These are phyloP conservation scores for Acrocalymma vagum DNA, from an alignment of 2,329 filamentous ascomycete species.

Conservation along the genomic window DNA sequence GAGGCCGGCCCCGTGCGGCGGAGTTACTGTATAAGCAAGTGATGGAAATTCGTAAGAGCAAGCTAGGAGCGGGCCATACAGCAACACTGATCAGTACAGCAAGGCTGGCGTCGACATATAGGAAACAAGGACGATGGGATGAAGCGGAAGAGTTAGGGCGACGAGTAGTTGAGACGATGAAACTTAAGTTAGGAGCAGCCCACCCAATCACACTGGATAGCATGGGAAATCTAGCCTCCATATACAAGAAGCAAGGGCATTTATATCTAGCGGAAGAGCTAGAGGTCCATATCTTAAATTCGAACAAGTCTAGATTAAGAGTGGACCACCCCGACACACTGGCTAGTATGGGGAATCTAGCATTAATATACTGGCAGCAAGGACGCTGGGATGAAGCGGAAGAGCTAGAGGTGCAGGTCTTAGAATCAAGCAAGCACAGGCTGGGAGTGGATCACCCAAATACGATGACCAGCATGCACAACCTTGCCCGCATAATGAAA, in stretches of 20 bases:
- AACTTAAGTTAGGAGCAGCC: conserved; percentile 7
- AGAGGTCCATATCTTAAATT: too few relatives aligned
- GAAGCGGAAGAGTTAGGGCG: conserved; percentile 8
- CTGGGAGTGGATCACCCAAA: conserved; percentile 11
- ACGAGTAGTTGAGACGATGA: conserved; percentile 7
- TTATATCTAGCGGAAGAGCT: conserved; percentile 9
- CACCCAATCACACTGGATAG: conserved; percentile 16
- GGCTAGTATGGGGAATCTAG: conserved; percentile 3
- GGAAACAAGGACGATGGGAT: too few relatives aligned
- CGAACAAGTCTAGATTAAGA: conserved; percentile 7
- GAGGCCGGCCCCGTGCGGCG: conserved; percentile 1
- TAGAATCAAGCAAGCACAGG: too few relatives aligned
- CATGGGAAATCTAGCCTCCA: conserved; percentile 12
- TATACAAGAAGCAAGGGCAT: conserved; percentile 5
- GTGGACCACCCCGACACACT: conserved; percentile 14
- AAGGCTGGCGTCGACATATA: too few relatives aligned
- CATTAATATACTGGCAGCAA: background rate
- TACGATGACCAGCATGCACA: conserved; percentile 14
- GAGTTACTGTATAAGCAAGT: too few relatives aligned
- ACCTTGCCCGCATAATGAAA: conserved; percentile 5
- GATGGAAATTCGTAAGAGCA: too few relatives aligned
- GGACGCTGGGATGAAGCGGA: too few relatives aligned
- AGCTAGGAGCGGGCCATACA: too few relatives aligned
- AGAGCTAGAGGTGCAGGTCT: too few relatives aligned
- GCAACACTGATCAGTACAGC: too few relatives aligned